Evolutionary conservation across 2,329 filamentous ascomycete genomes (phyloP).

Genomic region (Ophiobolus disseminans): DNA sequence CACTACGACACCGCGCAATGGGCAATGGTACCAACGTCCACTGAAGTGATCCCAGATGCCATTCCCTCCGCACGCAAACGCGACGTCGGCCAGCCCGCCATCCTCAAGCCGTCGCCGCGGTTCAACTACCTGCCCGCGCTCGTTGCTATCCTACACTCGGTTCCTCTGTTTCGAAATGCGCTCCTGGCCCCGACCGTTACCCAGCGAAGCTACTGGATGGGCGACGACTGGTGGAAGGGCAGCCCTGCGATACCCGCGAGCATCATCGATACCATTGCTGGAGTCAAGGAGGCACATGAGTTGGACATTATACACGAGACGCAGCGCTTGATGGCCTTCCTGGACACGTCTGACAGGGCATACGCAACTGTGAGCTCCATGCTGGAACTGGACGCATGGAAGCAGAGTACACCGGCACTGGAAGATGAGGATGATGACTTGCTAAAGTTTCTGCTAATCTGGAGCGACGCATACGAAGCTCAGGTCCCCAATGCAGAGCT

Average conservation of each 20-base stretch:
- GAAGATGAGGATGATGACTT: slow-evolving; percentile 48
- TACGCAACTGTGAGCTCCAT: slow-evolving; percentile 65
- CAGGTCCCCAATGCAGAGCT: slow-evolving; percentile 52
- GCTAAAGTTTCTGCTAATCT: slow-evolving; percentile 57
- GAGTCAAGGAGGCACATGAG: slow-evolving; percentile 34
- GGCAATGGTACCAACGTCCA: slow-evolving; percentile 62
- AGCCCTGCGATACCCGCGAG: slow-evolving; percentile 58
- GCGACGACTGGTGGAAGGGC: slow-evolving; percentile 69
- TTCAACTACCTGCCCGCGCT: slow-evolving; percentile 64
- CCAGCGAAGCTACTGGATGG: slow-evolving; percentile 60
- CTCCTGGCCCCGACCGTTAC: slow-evolving; percentile 58
- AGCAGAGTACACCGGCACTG: slow-evolving; percentile 17
- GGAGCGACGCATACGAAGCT: slow-evolving; percentile 55
- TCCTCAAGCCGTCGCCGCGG: slow-evolving; percentile 63
- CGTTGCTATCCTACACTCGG: slow-evolving; percentile 67
- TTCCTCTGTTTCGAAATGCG: slow-evolving; percentile 65
- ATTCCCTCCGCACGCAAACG: slow-evolving; percentile 57
- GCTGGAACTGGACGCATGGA: slow-evolving; percentile 51
- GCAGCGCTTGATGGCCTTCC: slow-evolving; percentile 68
- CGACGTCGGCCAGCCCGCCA: slow-evolving; percentile 59
- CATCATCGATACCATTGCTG: slow-evolving; percentile 55
- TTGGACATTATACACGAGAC: slow-evolving; percentile 62
- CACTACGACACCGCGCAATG: slow-evolving; percentile 63
- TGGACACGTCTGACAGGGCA: slow-evolving; percentile 63
- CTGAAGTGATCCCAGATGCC: slow-evolving; percentile 61